Percentiles rank a stretch among this genome's conserved stretches.
phyloP scores from a whole-genome alignment of 2,329 filamentous ascomycete genomes.

The Cylindrodendrum hubeiense region DNA sequence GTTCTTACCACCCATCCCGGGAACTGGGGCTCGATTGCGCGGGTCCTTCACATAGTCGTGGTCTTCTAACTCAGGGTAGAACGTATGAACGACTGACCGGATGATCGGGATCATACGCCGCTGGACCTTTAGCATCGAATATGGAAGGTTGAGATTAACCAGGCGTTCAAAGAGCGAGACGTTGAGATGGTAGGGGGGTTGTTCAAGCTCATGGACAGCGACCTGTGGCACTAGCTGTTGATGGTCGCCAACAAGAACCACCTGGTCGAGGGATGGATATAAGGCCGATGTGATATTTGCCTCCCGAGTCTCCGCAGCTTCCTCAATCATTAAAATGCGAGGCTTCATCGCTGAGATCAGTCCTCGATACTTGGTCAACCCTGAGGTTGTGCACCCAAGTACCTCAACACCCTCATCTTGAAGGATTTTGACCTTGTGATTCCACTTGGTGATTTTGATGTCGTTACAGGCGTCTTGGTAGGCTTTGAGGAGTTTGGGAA shows the following conservation, averaged over 20 bases:
- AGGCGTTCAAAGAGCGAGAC: constrained; percentile 86
- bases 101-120: constrained; percentile 67
- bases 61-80: constrained; percentile 60
- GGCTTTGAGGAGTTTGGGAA: constrained; percentile 62
- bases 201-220: constrained; percentile 69
- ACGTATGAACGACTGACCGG: constrained; percentile 58
- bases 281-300: constrained; percentile 67
- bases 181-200: constrained; percentile 74
- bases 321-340: constrained; percentile 79
- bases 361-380: constrained; percentile 82
- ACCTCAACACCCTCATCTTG: constrained; percentile 57
- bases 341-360: constrained; percentile 76
- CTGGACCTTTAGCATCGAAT: constrained; percentile 75
- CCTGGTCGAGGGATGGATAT: constrained; percentile 64
- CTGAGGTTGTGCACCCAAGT: constrained; percentile 80
- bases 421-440: constrained; percentile 65
- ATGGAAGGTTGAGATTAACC: constrained; percentile 74
- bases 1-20: constrained; percentile 56
- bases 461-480: constrained; percentile 65
- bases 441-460: constrained; percentile 69
- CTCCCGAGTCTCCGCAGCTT: constrained; percentile 82
- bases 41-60: constrained; percentile 55
- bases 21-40: constrained; percentile 53
- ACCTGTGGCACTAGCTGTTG: constrained; percentile 81
- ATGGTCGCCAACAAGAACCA: constrained; percentile 80